Evolutionary conservation across 176 grass and related monocot species (phyloP), one percentile per base, ranked within the genome.

Genomic region (Ensete ventricosum): DNA sequence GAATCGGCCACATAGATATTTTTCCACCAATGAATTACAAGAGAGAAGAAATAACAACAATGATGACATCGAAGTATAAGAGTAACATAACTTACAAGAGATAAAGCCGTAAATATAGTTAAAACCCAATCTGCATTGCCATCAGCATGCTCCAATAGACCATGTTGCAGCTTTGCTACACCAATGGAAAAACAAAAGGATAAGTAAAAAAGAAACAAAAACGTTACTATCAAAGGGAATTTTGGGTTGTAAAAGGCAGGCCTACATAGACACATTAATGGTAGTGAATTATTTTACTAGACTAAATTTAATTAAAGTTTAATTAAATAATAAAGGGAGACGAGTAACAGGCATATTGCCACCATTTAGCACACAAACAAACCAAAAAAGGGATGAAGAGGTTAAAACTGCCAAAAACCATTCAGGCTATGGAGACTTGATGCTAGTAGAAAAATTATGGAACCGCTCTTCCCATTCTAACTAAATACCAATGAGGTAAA

Each of bases 61-160:
- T 8, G 20, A 62, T 19, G 57, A 17, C 2, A 62, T 62, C 34
- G 19, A 70, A 51, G 48, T 11, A 50, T 17, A 11, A 9, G 12
- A 59, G 68, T 73, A 64, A 19, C 64, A 92, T 17, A 76, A 72
- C 86, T 91, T 83, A 99, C 95, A 78, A 91, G 71, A 26, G 90
- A 93, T 62, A 98, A 80, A 82, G 88, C 90, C 76, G 82, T 89
- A 77, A 99, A 99, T 91, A 99, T 99, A 73, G 90, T 99, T 82
- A 99, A 81, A 80, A 99, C 90, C 90, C 95, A 99, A 84, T 99
- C 95, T 43, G 90, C 95, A 89, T 91, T 99, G 69, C 90, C 95
- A 86, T 99, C 95, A 80, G 90, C 90, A 91, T 93, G 86, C 79
- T 83, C 91, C 79, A 93, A 81, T 11, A 83, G 67, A 68, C 91